A percentile compares a stretch with the other conserved stretches of the same genome.
Evolutionary conservation across 176 grass and related monocot species (phyloP).

Genomic region (Avena atlantica): DNA sequence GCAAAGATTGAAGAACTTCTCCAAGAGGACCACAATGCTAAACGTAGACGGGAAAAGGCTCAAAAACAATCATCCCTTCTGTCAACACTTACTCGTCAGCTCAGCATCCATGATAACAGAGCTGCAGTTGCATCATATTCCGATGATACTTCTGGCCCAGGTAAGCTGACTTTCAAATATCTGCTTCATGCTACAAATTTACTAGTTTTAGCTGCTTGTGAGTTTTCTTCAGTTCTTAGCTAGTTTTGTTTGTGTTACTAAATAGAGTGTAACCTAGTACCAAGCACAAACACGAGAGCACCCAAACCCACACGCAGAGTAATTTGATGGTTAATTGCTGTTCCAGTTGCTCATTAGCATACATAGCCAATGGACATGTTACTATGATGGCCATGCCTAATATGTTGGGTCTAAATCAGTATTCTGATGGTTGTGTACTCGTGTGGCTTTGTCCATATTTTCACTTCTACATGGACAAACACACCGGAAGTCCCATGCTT

Average conservation of each 20-base stretch:
- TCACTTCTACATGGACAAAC: constrained; percentile 21
- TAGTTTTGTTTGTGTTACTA: constrained; percentile 6
- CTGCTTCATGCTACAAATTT: constrained; percentile 29
- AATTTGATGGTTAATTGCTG: background rate
- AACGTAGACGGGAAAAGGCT: constrained; percentile 71
- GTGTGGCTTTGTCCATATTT: background rate
- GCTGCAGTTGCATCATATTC: constrained; percentile 65
- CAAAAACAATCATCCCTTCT: constrained; percentile 93
- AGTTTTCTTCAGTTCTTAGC: background rate
- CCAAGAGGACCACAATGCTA: constrained; percentile 91
- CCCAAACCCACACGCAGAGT: background rate
- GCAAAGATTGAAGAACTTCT: constrained; percentile 93
- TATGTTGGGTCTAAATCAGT: constrained; percentile 18
- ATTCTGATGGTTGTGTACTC: background rate
- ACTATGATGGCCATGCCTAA: background rate
- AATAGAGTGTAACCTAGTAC: background rate
- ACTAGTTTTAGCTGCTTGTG: constrained; percentile 8
- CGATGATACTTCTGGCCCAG: constrained; percentile 59
- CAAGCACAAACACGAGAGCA: background rate
- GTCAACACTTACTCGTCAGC: constrained; percentile 93
- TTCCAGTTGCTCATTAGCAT: background rate
- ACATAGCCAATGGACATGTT: constrained; percentile 2
- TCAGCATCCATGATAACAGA: constrained; percentile 88
- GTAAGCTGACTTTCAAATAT: constrained; percentile 46
- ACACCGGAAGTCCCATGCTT: background rate